Evolutionary conservation across 1,139 yeast genomes (phyloP).

Genomic region (Magnusiomyces magnusii): DNA sequence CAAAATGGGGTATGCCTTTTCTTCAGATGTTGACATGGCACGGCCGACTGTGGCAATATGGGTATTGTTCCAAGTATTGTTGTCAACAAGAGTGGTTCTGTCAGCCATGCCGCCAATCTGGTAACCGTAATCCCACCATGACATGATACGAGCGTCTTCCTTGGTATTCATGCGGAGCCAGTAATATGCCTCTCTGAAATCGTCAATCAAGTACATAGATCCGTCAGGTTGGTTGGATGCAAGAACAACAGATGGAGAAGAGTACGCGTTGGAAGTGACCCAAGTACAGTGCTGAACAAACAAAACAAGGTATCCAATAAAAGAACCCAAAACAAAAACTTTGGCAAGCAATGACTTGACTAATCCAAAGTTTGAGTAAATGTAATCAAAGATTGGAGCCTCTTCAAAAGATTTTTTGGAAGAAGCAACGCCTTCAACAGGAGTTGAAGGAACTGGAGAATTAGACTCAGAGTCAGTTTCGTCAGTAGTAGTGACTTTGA

Average conservation of each 20-base stretch:
- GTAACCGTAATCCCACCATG: constrained; percentile 99
- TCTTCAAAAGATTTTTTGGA: constrained; percentile 16
- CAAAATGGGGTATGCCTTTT: constrained; percentile 78
- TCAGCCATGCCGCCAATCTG: constrained; percentile 99
- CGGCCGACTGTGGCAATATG: constrained; percentile 99
- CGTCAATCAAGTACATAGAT: constrained; percentile 77
- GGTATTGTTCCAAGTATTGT: constrained; percentile 99
- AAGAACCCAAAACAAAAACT: constrained; percentile 57
- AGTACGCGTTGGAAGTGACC: constrained; percentile 94
- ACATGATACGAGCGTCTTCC: constrained; percentile 92
- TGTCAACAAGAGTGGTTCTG: constrained; percentile 95
- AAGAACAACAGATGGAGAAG: constrained; percentile 95
- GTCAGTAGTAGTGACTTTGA: constrained; percentile 14
- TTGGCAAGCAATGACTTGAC: constrained; percentile 44
- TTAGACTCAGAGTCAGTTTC: constrained; percentile 13
- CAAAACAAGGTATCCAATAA: constrained; percentile 64
- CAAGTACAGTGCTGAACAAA: constrained; percentile 95
- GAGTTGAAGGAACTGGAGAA: constrained; percentile 10
- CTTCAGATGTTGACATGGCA: constrained; percentile 91
- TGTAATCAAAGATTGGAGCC: constrained; percentile 18
- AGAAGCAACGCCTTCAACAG: constrained; percentile 8
- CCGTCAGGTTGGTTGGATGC: constrained; percentile 86
- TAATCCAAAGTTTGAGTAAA: constrained; percentile 15
- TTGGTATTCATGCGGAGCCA: constrained; percentile 98
- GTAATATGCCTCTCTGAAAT: constrained; percentile 97